Conservation (phyloP, 75 land plant species). For the Sequoiadendron giganteum region DNA sequence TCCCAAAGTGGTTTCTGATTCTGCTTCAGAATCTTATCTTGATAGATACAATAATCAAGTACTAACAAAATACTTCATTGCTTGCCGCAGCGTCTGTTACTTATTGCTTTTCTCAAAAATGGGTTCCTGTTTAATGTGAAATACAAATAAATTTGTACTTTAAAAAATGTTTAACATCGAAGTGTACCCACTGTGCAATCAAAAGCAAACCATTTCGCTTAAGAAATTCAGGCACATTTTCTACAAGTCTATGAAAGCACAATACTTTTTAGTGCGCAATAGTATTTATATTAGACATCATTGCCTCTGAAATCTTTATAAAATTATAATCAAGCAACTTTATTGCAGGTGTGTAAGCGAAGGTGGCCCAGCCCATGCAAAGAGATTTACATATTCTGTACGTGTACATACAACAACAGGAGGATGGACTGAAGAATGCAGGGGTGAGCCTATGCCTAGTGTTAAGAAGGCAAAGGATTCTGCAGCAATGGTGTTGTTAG, state of each 20-base stretch:
- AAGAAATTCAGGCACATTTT: neutral
- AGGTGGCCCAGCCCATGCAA: constrained; percentile 99
- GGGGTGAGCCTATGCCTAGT: constrained; percentile 99
- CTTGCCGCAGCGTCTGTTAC: too few relatives aligned
- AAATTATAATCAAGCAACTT: neutral
- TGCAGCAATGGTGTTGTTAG: constrained; percentile 79
- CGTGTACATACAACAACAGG: constrained; percentile 74
- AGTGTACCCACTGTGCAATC: neutral
- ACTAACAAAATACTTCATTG: neutral
- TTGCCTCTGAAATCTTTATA: neutral
- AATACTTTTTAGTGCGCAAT: neutral
- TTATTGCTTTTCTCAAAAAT: neutral
- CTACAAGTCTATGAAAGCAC: neutral
- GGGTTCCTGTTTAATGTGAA: neutral
- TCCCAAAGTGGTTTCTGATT: neutral
- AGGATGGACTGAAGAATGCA: constrained; percentile 96
- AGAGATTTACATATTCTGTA: constrained; percentile 91
- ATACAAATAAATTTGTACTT: neutral
- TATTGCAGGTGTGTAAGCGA: constrained; percentile 67
- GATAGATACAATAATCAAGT: neutral
- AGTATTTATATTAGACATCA: neutral
- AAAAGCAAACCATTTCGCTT: neutral
- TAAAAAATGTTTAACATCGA: neutral
- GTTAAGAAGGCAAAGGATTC: constrained; percentile 99
- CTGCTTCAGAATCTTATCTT: neutral